Evolutionary conservation across 345 rosid species (phyloP), one percentile per base, ranked within the genome.

Genomic region (Citrus medica): DNA sequence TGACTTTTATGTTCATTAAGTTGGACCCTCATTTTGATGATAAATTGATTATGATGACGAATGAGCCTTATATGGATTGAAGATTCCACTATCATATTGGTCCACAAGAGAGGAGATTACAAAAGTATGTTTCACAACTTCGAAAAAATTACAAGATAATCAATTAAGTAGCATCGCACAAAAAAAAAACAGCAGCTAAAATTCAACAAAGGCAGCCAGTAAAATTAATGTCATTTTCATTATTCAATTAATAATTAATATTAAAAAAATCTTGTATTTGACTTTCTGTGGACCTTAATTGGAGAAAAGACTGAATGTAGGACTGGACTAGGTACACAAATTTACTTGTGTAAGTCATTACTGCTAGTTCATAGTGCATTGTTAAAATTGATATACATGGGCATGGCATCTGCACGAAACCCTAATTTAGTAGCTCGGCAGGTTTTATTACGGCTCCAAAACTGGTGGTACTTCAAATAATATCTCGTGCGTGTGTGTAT

Each of bases 1-100:
- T 81, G 78, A 77, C 80, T 77, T 77, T 2, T 6, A 22, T 65
- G 76, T 5, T 63, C 53, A 8, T 6, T 75, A 46, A 13, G 14
- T 46, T 21, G 78, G 71, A 46, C 71, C 78, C 51, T 53, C 51
- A 2, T 62, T 66, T 33, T 32, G 21, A 30, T 33, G 69, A 32
- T 46, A 53, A 53, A 46, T 46, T 35, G 79, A 46, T 22, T 42
- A 48, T n/a, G 32, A 67, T 24, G 64, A 51, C 14, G 55, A 51
- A 25, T 40, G 58, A 66, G n/a, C 65, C 65, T 53, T 51, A 63
- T 13, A 69, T 42, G 16, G 1, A 42, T 74, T 3, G 14, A 21
- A 25, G 22, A 19, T 46, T 51, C 62, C 78, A 32, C 71, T 65
- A 28, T 46, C 70, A 28, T 16, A 9, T 48, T 48, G 70, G 78